A percentile compares a stretch with the other conserved stretches of the same genome.
phyloP scores from a whole-genome alignment of 2,329 filamentous ascomycete species.

The Aspergillus viridinutans region DNA sequence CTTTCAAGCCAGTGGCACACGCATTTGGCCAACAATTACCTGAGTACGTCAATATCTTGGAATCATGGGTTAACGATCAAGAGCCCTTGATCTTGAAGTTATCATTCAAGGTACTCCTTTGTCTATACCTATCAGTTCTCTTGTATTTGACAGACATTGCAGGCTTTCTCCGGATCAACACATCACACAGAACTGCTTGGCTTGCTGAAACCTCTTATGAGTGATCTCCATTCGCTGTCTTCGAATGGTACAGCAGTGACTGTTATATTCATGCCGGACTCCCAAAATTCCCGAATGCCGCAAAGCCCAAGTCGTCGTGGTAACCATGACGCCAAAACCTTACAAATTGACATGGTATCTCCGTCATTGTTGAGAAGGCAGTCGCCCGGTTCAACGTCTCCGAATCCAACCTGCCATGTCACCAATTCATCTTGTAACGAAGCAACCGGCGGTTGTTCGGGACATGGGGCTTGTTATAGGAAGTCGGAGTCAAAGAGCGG shows the following conservation, averaged over 20 bases:
- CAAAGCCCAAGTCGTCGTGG: constrained; percentile 1
- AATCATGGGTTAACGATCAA: constrained; percentile 27
- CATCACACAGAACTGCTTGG: constrained; percentile 35
- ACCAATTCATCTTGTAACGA: constrained; percentile 64
- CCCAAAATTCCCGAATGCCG: neutral
- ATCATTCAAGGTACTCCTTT: constrained; percentile 31
- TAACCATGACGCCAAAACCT: neutral
- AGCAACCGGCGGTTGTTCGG: constrained; percentile 73
- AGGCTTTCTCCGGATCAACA: constrained; percentile 5
- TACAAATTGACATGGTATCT: constrained; percentile 1
- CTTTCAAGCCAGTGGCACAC: constrained; percentile 10
- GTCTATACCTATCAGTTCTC: neutral
- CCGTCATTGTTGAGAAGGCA: neutral
- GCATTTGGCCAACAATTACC: constrained; percentile 15
- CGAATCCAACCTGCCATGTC: constrained; percentile 71
- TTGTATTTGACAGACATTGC: constrained; percentile 17
- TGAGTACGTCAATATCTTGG: constrained; percentile 36
- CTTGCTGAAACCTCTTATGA: constrained; percentile 43
- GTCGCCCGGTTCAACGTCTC: constrained; percentile 38
- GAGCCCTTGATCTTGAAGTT: constrained; percentile 20
- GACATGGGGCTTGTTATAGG: constrained; percentile 71
- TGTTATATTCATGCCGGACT: constrained; percentile 50
- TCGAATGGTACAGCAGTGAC: constrained; percentile 52
- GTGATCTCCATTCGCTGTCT: constrained; percentile 47
- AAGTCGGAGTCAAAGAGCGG: constrained; percentile 52